Conservation (phyloP, 805 yeast genomes). For the Lachancea waltii region DNA sequence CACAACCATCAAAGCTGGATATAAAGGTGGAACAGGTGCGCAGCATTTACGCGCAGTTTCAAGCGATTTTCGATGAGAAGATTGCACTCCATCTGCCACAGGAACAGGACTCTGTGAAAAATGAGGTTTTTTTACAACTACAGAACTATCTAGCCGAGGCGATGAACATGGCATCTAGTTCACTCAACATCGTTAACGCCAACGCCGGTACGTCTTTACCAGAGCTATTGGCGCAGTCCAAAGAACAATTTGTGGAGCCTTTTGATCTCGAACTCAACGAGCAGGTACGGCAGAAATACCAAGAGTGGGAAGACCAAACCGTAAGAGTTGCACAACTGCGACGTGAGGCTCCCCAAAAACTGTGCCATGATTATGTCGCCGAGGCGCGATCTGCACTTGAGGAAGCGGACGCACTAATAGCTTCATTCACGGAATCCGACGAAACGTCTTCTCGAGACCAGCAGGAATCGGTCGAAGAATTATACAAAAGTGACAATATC, state of each 20-base stretch:
- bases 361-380: conserved; percentile 33
- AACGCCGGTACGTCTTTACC: conserved; percentile 28
- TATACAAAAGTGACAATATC: conserved; percentile 8
- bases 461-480: not conserved
- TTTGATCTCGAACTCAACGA: conserved; percentile 62
- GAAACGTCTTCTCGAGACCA: too few relatives aligned
- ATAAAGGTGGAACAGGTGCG: conserved; percentile 25
- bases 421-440: too few relatives aligned
- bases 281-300: conserved; percentile 47
- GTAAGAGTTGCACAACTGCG: conserved; percentile 51
- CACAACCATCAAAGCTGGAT: conserved; percentile 16
- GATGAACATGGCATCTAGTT: conserved; percentile 49
- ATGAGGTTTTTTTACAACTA: conserved; percentile 22
- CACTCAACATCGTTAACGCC: conserved; percentile 53
- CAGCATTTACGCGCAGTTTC: conserved; percentile 25
- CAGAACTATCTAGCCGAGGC: conserved; percentile 22
- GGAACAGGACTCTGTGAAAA: conserved; percentile 15
- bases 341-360: conserved; percentile 42
- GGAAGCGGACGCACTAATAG: conserved; percentile 4
- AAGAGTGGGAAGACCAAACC: conserved; percentile 56
- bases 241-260: conserved; percentile 47
- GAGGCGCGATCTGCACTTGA: conserved; percentile 6
- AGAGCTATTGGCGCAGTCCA: conserved; percentile 17
- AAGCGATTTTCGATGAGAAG: conserved; percentile 21
- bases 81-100: conserved; percentile 18